Conservation (phyloP, 371 early-diverging fungal genomes). For the Zychaea mexicana region DNA sequence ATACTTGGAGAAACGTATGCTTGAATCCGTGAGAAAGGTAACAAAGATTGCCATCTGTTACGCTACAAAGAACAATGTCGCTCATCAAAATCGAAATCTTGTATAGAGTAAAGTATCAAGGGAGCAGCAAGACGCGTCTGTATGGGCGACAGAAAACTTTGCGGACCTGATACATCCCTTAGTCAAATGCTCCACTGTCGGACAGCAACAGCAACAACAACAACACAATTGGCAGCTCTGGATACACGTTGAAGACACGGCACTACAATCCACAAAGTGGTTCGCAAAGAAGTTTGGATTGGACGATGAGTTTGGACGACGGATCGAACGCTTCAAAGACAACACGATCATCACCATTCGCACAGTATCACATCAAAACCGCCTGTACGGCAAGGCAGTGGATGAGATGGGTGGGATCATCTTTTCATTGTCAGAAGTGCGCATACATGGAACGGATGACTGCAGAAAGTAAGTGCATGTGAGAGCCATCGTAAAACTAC, state of each 20-base stretch:
- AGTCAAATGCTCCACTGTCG: slow-evolving; percentile 1
- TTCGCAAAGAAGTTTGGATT: slow-evolving; percentile 33
- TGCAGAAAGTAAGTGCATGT: slow-evolving; percentile 18
- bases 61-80: neutral
- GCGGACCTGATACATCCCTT: slow-evolving; percentile 20
- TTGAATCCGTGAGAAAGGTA: neutral
- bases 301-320: slow-evolving; percentile 20
- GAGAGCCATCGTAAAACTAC: neutral
- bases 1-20: neutral
- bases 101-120: neutral
- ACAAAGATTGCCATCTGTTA: neutral
- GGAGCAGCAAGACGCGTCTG: neutral
- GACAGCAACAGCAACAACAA: neutral
- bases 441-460: slow-evolving; percentile 11
- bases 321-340: slow-evolving; percentile 11
- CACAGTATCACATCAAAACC: slow-evolving; percentile 7
- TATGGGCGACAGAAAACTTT: slow-evolving; percentile 35
- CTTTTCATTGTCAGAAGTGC: slow-evolving; percentile 33
- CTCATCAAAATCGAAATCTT: no score
- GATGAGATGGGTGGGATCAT: slow-evolving; percentile 34
- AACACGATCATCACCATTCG: slow-evolving; percentile 19
- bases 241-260: slow-evolving; percentile 15
- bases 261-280: slow-evolving; percentile 28
- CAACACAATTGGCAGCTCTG: slow-evolving; percentile 39
- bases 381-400: slow-evolving; percentile 17